Evolutionary conservation across 305 asterid genomes (phyloP).

Genomic region (Rubia peregrina): DNA sequence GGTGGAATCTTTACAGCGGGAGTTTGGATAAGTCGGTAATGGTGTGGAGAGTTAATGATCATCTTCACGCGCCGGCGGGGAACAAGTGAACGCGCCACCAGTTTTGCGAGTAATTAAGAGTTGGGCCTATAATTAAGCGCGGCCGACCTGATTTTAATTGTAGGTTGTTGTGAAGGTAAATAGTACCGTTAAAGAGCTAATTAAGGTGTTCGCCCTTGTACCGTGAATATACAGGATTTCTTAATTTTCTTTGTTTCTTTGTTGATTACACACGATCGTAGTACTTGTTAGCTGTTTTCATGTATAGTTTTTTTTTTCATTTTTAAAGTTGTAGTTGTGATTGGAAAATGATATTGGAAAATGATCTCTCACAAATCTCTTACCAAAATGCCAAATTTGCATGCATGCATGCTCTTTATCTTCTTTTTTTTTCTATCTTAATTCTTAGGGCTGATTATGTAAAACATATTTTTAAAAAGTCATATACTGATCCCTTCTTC

Average conservation of each 20-base stretch:
- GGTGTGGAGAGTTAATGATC: slow-evolving; percentile 34
- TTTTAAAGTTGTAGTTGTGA: background rate
- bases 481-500: no score
- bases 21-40: slow-evolving; percentile 43
- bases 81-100: slow-evolving; percentile 12
- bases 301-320: background rate
- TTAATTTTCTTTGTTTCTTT: background rate
- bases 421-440: background rate
- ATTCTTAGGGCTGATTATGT: background rate
- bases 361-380: background rate
- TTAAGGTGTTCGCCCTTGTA: background rate
- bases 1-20: slow-evolving; percentile 44
- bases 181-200: background rate
- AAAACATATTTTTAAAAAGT: no score
- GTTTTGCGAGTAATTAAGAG: background rate
- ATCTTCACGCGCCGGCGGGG: slow-evolving; percentile 2
- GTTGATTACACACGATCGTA: background rate
- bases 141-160: background rate
- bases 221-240: background rate
- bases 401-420: background rate
- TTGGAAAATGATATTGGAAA: background rate
- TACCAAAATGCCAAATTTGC: background rate
- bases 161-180: background rate
- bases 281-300: no score
- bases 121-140: background rate